Base-by-base conservation (phyloP, 495 filamentous ascomycete genomes). In the Penicillium angulare region DNA sequence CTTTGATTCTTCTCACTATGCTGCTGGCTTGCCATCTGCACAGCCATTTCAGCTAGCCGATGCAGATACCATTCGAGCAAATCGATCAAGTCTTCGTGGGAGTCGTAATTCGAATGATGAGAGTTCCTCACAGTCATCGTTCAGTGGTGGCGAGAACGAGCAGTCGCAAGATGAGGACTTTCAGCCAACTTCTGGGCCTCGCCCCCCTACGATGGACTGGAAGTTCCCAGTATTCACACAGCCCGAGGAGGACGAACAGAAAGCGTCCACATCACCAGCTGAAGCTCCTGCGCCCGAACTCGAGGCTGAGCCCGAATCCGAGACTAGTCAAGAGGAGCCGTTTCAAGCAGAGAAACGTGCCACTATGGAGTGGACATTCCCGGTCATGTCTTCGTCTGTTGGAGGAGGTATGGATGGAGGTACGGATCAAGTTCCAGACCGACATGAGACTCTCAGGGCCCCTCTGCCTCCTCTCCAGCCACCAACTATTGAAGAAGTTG, bases 151-250 rank as follows among this genome's bases (percentile, higher is more conserved):
- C 7, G 63, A 68, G 46, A 63, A 52, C 17, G 52, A 43, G 8
- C 60, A 65, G 15, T 42, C 51, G 2, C 50, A 68, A 9, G 67
- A 68, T 22, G 52, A 65, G 4, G 50, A 50, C 1, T 75, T 66
- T 46, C 60, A 71, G 15, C 64, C 66, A 3, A 53, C 48, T 7
- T 67, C 60, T 8, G 74, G 66, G 1, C 72, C 75, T 3, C 71
- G 73, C 5, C 75, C 73, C 32, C 71, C 73, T 6, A 77, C 76
- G 5, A 76, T 76, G 71, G 75, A 75, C 43, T 78, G 73, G 73
- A 75, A 73, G 24, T 78, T 78, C 38, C 75, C 75, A 0, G 42
- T 57, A 1, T 73, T 76, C 39, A 59, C 57, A 39, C 53, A 53
- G 9, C 44, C 58, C 17, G 51, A 57, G 26, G 61, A 66, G 17